Conservation (phyloP, 2,329 filamentous ascomycete genomes). For the Phaeosphaeriaceae sp. region DNA sequence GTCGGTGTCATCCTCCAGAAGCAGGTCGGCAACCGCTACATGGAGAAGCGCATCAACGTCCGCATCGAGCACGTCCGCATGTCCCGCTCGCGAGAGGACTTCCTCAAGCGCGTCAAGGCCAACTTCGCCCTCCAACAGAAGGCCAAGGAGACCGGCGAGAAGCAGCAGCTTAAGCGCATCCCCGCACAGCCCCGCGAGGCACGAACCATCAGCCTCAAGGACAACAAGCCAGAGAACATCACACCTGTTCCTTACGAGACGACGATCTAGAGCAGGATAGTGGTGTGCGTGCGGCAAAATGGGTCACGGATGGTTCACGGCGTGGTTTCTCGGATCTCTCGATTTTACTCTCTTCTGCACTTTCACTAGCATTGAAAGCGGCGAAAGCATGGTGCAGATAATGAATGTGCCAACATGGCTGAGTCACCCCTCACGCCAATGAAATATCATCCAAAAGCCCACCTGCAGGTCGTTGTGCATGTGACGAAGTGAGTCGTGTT, state of each 20-base stretch:
- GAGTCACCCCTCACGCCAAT: conserved; percentile 46
- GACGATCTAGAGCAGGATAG: conserved; percentile 75
- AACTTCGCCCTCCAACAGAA: conserved; percentile 92
- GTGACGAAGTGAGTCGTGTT: not conserved
- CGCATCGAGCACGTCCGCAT: conserved; percentile 95
- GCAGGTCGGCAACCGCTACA: conserved; percentile 98
- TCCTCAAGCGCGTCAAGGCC: conserved; percentile 93
- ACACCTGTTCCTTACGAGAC: conserved; percentile 96
- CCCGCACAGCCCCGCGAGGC: conserved; percentile 80
- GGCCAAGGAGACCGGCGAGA: conserved; percentile 87
- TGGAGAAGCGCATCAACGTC: conserved; percentile 99
- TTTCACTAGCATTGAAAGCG: conserved; percentile 49
- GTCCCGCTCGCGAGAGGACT: conserved; percentile 95
- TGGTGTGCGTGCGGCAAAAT: conserved; percentile 42
- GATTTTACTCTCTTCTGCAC: conserved; percentile 48
- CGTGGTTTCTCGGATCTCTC: conserved; percentile 50
- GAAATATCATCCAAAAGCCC: conserved; percentile 28
- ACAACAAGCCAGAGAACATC: conserved; percentile 90
- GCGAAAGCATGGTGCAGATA: conserved; percentile 46
- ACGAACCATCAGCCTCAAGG: conserved; percentile 78
- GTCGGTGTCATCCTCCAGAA: conserved; percentile 98
- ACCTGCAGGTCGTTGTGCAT: not conserved
- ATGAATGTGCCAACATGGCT: conserved; percentile 45
- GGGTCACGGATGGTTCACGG: conserved; percentile 49
- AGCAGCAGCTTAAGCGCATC: conserved; percentile 92